Evolutionary conservation across 2,329 filamentous ascomycete species (phyloP), one percentile per base, ranked within the genome.

Genomic region (Tolypocladium cylindrosporum): DNA sequence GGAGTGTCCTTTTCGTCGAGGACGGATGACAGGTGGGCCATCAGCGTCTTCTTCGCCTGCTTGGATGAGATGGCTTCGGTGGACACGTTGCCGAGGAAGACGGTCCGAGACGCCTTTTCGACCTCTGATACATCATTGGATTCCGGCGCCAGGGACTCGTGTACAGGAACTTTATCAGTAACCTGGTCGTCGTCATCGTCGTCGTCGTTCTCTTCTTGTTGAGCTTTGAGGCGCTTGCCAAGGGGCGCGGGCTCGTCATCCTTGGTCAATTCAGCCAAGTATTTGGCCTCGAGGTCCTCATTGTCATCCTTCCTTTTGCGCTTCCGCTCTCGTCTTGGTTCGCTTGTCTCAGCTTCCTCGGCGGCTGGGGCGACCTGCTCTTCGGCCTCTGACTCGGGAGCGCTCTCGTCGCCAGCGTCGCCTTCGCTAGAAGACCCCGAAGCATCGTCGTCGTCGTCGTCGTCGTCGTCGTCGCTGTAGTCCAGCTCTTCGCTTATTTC

Each of bases 71-170:
- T 90, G 48, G 90, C 91, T 56, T 87, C 79, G 27, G 83, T 87
- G 16, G 91, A 91, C 52, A 99, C 90, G 68, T 99, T 99, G 67
- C 89, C 89, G 14, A 99, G 78, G 74, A 97, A 99, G 48, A 97
- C 85, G 8, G 94, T 99, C 58, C 94, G 88, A 59, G 84, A 83
- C 10, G 93, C 89, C 76, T 96, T 96, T 59, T 95, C 90, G 2
- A 95, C 66, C 62, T 95, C 89, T 27, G 77, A 66, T 53, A 65
- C 76, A 71, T 79, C 76, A 71, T 79, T 85, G 74, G 76, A 80
- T 70, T 74, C 73, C 57, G 74, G 77, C 62, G 70, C 72, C 43
- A 83, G 76, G 57, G 79, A 84, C 67, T 86, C 85, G 65, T 88
- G 85, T 45, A 82, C 73, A 4, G 79, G 77, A 10, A 73, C 63